Evolutionary conservation across 169 alveolate genomes (phyloP), one percentile per base, ranked within the genome.

Genomic region (Eimeria acervulina): DNA sequence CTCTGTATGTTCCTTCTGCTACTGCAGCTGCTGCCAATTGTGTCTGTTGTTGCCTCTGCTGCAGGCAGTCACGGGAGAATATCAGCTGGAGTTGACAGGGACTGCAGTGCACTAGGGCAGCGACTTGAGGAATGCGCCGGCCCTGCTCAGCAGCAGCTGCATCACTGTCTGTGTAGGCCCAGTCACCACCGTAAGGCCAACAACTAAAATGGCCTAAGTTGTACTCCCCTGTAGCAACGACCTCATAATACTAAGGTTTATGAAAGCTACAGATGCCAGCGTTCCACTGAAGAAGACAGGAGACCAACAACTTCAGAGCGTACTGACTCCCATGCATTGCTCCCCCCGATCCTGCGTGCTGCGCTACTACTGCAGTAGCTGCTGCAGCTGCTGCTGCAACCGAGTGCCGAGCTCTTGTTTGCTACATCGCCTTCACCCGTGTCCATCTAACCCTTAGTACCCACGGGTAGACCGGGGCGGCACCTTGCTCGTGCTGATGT

Each of bases 11-110:
- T 17, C 28, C 28, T 33, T 13, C 12, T 72, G 52, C 51, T 23
- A 52, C 51, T 70, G 83, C 47, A 33, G 23, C 83, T 70, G 2
- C 52, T n/a, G 44, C 23, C 13, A 10, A 1, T 15, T 10, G 59
- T 72, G 31, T 4, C 33, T 33, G 72, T 51, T 81, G 47, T 28
- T 47, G 55, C 55, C 51, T 21, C 13, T 51, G 91, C 74, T 83
- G 52, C 91, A 83, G 91, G 72, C 74, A 44, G 72, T 47, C 44
- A n/a, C 61, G 36, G 74, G 19, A 52, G 51, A 51, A 55, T 38
- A 83, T 28, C 42, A 33, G 3, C 42, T n/a, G 28, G 36, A 40
- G 26, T n/a, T 55, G 47, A 10, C 51, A 44, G 21, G n/a, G 31
- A 51, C 74, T 31, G 26, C 88, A 23, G 38, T 76, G 87, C 36